Conservation (phyloP, 179 eudicot species). For the Nepenthes alata region DNA sequence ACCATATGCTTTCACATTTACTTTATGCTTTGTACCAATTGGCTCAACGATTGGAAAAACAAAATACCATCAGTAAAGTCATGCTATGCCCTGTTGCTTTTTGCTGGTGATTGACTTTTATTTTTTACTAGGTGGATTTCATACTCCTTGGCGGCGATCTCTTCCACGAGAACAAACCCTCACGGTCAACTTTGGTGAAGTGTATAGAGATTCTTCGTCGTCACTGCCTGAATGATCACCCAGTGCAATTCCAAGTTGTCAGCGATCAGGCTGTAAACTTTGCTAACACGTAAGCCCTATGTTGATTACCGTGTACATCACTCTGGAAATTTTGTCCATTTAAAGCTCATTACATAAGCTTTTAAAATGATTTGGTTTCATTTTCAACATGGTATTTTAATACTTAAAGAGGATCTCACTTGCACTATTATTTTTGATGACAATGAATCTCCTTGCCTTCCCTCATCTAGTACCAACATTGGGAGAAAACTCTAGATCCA, state of each 20-base stretch:
- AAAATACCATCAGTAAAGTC: too few species aligned
- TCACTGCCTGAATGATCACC: slow-evolving; percentile 76
- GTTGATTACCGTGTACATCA: not conserved
- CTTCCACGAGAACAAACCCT: slow-evolving; percentile 97
- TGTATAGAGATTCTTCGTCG: slow-evolving; percentile 88
- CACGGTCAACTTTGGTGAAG: slow-evolving; percentile 86
- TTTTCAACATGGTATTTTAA: too few species aligned
- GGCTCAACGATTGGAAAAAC: too few species aligned
- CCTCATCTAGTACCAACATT: too few species aligned
- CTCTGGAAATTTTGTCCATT: not conserved
- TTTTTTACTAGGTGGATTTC: slow-evolving; percentile 62
- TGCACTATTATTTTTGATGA: too few species aligned
- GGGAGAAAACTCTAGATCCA: too few species aligned
- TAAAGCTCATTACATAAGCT: not conserved
- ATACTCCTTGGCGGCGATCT: slow-evolving; percentile 99
- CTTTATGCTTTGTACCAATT: too few species aligned
- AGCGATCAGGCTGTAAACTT: slow-evolving; percentile 97
- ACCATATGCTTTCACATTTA: not conserved
- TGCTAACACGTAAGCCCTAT: slow-evolving; percentile 48
- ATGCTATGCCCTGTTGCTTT: not conserved
- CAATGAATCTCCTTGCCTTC: too few species aligned
- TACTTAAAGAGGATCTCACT: too few species aligned
- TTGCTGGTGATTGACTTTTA: not conserved
- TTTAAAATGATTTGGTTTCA: too few species aligned
- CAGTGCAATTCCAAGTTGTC: slow-evolving; percentile 97